Base-by-base conservation (phyloP, 2,329 filamentous ascomycete genomes). In the Neopestalotiopsis sp. region DNA sequence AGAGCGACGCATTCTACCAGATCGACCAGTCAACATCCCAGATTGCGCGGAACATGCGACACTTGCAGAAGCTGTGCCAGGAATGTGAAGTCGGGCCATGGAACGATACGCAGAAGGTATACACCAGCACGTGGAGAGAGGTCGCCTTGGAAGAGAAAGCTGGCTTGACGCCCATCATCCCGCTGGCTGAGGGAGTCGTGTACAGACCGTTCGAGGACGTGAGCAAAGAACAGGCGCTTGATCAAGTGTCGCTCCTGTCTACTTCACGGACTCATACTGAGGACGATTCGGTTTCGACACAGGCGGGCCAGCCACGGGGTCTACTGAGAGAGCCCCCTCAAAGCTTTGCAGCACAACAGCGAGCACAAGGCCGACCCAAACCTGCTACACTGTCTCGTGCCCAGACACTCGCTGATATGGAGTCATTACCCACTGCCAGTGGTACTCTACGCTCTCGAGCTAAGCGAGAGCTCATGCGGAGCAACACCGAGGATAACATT, bases 111-210 rank as follows among this genome's bases (percentile, higher is more conserved):
- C 81, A 86, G 71, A 77, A 85, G 32, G 78, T 85, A 2, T 84
- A 87, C 73, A 87, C 86, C 57, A 86, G 87, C 65, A 88, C 88
- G 1, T 91, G 90, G 86, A 88, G 88, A 74, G 90, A 92, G 75
- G 89, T 91, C 79, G 88, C 89, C 0, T 85, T 89, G n/a, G 90
- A 92, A 78, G 90, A 92, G 76, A 89, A 91, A 77, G 87, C 88
- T 56, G 89, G 89, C 1, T 80, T 91, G 67, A 91, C 89, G 0
- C 90, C 89, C 0, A 82, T 84, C 71, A 90, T 91, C 68, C 90
- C 90, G 2, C 81, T 92, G 28, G 85, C 86, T 2, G 86, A 89
- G 68, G 86, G 87, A 57, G 82, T 91, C 64, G 89, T 92, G 13
- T 92, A 92, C 75, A 82, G 88, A 28, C 89, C 89, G 0, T 91